These are phyloP conservation scores for Cochlearia excelsa DNA, from an alignment of 345 rosid genomes.

Conservation along the genomic window DNA sequence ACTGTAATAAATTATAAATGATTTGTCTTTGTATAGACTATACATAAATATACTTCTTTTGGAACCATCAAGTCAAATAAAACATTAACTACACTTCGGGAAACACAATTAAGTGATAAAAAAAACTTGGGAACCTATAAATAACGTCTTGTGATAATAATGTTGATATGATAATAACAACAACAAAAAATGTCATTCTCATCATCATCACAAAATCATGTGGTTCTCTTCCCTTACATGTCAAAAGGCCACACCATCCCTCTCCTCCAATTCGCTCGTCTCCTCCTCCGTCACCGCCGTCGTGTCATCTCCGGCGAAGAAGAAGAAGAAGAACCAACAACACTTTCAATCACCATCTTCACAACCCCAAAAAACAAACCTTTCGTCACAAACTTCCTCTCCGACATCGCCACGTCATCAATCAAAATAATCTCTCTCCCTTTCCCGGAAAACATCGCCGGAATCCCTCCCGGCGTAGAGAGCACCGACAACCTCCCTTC, in stretches of 20 bases:
- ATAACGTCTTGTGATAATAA: background rate
- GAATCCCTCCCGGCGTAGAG: slow-evolving; percentile 48
- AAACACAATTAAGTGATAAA: no score
- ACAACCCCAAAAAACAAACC: slow-evolving; percentile 58
- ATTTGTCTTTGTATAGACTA: no score
- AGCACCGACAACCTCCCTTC: slow-evolving; percentile 66
- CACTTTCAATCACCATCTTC: slow-evolving; percentile 48
- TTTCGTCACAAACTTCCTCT: slow-evolving; percentile 45
- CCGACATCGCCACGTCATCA: slow-evolving; percentile 29
- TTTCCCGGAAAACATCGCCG: slow-evolving; percentile 45
- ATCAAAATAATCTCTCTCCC: slow-evolving; percentile 44
- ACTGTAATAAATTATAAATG: background rate
- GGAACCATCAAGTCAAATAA: no score
- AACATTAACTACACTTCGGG: no score
- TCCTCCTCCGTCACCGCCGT: slow-evolving; percentile 50
- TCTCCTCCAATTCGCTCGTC: slow-evolving; percentile 57
- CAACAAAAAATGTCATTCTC: slow-evolving; percentile 5
- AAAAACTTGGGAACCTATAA: no score
- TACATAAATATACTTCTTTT: no score
- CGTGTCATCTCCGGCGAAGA: background rate
- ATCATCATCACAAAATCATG: slow-evolving; percentile 32
- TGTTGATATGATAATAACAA: no score
- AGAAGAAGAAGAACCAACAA: no score
- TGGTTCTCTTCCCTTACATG: slow-evolving; percentile 65
- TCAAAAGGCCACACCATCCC: slow-evolving; percentile 75